phyloP scores from a whole-genome alignment of 2,329 filamentous ascomycete genomes.

The Sporothrix euskadiensis region DNA sequence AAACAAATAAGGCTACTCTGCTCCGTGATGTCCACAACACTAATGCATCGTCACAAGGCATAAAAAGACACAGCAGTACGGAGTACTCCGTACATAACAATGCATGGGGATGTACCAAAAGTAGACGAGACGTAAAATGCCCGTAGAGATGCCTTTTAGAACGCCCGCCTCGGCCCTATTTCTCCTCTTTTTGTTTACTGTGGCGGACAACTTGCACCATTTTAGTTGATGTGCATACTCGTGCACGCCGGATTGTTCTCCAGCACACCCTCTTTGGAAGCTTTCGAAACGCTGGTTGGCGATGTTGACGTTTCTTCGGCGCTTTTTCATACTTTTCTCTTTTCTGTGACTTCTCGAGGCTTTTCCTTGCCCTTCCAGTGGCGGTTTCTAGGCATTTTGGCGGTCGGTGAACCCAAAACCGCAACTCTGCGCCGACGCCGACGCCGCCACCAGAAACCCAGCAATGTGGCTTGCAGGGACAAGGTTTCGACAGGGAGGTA shows the following conservation, averaged over 20 bases:
- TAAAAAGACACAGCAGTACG: neutral
- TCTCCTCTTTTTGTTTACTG: neutral
- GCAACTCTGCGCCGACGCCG: slow-evolving; percentile 12
- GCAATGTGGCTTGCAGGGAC: slow-evolving; percentile 9
- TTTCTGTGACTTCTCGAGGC: neutral
- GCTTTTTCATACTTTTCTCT: neutral
- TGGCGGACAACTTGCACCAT: neutral
- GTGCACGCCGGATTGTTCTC: neutral
- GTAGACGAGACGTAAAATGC: neutral
- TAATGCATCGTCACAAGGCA: slow-evolving; percentile 6
- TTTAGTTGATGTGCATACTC: neutral
- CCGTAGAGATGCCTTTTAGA: neutral
- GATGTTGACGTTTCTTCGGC: neutral
- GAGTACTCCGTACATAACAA: neutral
- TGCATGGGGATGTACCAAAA: neutral
- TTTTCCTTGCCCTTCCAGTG: neutral
- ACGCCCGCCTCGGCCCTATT: slow-evolving; percentile 7
- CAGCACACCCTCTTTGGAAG: slow-evolving; percentile 3
- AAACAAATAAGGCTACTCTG: neutral
- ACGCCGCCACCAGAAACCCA: neutral
- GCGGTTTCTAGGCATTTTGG: too few relatives aligned
- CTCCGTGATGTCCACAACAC: neutral
- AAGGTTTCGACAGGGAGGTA: neutral
- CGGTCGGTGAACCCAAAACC: neutral
- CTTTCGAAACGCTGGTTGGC: neutral